These are phyloP conservation scores for Aphanomyces stellatus DNA, from an alignment of 352 stramenopile species.

Conservation along the genomic window DNA sequence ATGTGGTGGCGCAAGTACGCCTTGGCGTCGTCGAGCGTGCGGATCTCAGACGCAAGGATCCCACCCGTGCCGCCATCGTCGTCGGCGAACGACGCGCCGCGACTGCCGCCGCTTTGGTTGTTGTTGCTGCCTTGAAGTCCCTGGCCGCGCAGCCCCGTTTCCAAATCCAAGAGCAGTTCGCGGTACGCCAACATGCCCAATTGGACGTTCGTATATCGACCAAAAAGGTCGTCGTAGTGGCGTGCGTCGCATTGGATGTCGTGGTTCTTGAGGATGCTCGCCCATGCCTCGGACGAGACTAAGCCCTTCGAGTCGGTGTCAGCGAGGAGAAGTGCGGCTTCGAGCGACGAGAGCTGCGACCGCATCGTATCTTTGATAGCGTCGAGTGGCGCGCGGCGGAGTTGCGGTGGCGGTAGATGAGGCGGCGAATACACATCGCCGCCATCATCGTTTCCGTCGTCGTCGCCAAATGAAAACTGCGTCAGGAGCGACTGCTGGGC, in stretches of 20 bases:
- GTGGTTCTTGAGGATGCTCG: slow-evolving; percentile 31
- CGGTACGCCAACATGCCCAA: slow-evolving; percentile 44
- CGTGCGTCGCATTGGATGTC: not conserved
- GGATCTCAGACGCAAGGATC: slow-evolving; percentile 12
- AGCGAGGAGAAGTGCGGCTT: slow-evolving; percentile 28
- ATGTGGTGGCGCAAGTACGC: slow-evolving; percentile 46
- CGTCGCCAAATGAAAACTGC: not conserved
- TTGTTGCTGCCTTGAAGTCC: slow-evolving; percentile 33
- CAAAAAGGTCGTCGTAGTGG: slow-evolving; percentile 10
- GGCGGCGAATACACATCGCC: not conserved
- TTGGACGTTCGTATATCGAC: not conserved
- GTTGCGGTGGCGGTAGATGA: not conserved
- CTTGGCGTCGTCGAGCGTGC: slow-evolving; percentile 36
- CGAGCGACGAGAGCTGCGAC: slow-evolving; percentile 32
- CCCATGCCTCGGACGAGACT: slow-evolving; percentile 35
- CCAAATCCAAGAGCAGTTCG: slow-evolving; percentile 56
- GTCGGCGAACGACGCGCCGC: slow-evolving; percentile 22
- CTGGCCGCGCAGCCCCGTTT: slow-evolving; percentile 43
- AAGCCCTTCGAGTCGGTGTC: slow-evolving; percentile 49
- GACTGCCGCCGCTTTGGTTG: not conserved
- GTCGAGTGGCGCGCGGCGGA: not conserved
- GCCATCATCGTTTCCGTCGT: slow-evolving; percentile 10
- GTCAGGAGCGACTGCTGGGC: not conserved
- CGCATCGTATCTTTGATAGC: slow-evolving; percentile 24
- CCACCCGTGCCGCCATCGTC: not conserved